Conservation (phyloP, 129 eudicot genomes). For the Chrysanthemum lavandulifolium region DNA sequence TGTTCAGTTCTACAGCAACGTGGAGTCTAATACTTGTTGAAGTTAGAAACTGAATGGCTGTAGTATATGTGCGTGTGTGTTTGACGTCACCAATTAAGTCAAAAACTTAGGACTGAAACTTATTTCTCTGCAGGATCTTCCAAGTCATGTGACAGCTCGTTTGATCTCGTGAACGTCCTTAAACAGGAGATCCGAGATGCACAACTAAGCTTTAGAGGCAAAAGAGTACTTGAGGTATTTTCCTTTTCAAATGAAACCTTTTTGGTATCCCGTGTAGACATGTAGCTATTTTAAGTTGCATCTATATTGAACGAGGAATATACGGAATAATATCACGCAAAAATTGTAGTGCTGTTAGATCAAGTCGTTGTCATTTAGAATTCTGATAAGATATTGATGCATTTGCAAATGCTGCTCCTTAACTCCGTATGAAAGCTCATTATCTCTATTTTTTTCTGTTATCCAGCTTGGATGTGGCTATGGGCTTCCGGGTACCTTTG, state of each 20-base stretch:
- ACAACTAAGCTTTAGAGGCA: slow-evolving; percentile 81
- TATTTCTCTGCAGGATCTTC: slow-evolving; percentile 45
- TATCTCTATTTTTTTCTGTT: neutral
- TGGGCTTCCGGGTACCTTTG: slow-evolving; percentile 78
- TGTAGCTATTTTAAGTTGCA: neutral
- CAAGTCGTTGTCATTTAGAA: no score
- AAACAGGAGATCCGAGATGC: slow-evolving; percentile 88
- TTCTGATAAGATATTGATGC: neutral
- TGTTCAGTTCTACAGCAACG: slow-evolving; percentile 5
- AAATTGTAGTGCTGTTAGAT: no score
- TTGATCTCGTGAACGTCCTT: slow-evolving; percentile 66
- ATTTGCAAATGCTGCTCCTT: slow-evolving; percentile 5
- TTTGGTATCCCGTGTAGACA: neutral
- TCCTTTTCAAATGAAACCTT: neutral
- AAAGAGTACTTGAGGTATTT: slow-evolving; percentile 74
- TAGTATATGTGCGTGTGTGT: neutral
- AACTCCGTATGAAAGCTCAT: slow-evolving; percentile 17
- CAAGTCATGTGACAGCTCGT: slow-evolving; percentile 72
- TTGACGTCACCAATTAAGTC: slow-evolving; percentile 1
- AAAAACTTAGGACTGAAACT: neutral
- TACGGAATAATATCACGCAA: no score
- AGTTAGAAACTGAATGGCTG: neutral
- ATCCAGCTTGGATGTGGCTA: slow-evolving; percentile 64
- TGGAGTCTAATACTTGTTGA: neutral
- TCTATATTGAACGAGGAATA: neutral